Evolutionary conservation across 495 filamentous ascomycete species (phyloP).

Genomic region (Podospora appendiculata): DNA sequence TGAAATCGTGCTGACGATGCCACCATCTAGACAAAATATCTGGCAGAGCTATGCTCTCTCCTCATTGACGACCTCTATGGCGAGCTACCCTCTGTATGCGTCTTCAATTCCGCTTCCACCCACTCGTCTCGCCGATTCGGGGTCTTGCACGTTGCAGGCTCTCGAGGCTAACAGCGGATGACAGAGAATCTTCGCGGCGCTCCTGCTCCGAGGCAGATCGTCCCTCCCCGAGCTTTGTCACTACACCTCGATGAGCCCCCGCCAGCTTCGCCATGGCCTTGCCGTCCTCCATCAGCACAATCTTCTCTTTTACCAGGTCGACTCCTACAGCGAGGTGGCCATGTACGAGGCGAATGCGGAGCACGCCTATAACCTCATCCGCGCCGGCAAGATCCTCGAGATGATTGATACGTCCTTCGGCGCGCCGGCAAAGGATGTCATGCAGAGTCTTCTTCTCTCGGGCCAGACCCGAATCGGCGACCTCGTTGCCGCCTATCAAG

Average conservation of each 20-base stretch:
- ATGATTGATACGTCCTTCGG: conserved; percentile 65
- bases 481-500: conserved; percentile 43
- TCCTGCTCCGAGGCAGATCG: conserved; percentile 73
- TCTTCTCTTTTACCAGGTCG: conserved; percentile 67
- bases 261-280: conserved; percentile 69
- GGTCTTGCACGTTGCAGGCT: neutral
- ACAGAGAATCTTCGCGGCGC: conserved; percentile 70
- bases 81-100: conserved; percentile 77
- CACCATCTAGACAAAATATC: conserved; percentile 42
- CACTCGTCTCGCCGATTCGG: neutral
- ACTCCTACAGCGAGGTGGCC: conserved; percentile 52
- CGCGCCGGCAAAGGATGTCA: conserved; percentile 55
- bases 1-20: neutral
- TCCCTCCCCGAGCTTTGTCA: conserved; percentile 55
- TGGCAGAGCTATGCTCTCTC: conserved; percentile 76
- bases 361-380: conserved; percentile 69
- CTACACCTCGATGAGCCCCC: conserved; percentile 57
- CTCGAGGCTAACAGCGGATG: conserved; percentile 8
- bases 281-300: conserved; percentile 82
- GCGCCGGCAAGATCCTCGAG: conserved; percentile 75
- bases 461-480: conserved; percentile 72
- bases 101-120: neutral
- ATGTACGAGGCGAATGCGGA: conserved; percentile 73
- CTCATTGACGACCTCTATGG: conserved; percentile 85
- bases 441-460: conserved; percentile 65